Evolutionary conservation across 2,329 filamentous ascomycete species (phyloP), one percentile per base, ranked within the genome.

Genomic region (Aureobasidium sp.): DNA sequence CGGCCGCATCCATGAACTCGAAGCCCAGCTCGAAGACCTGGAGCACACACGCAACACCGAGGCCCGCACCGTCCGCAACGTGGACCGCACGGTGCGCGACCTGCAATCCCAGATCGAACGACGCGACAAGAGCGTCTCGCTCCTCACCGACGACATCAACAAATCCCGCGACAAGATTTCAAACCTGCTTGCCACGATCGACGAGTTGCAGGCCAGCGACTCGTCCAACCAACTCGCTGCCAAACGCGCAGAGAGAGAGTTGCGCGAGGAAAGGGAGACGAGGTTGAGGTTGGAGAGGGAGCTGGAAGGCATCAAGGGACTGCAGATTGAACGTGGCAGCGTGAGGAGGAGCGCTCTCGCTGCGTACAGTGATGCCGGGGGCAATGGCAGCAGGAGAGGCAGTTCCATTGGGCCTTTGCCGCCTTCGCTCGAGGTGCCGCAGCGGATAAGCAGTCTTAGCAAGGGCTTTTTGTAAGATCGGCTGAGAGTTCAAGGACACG

Each of bases 11-110:
- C 91, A 96, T 77, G 93, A 97, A 70, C 71, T 74, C 61, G 70
- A 73, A 62, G 64, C 64, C 8, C 71, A 96, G 88, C 88, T 99
- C 67, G 93, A 99, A 74, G 83, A 84, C 25, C 88, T 86, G 25
- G 90, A 95, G 65, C 90, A 95, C 73, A 84, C 81, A 66, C 86
- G 88, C 62, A 87, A 83, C 66, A 87, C 90, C 67, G 90, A 92
- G 63, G 89, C 92, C 68, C 89, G 93, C 61, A 92, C 88, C 53
- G 86, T 90, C 23, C 91, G 94, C 68, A 96, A 95, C 70, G 87
- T 96, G 27, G 94, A 97, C 76, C 90, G 93, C 63, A 90, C 86
- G 1, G 91, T 97, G 69, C 94, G 94, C 74, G 94, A 97, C 73
- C 82, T 97, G 25, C 90, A 96, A 74, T 81, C 85, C 25, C 93